Percentiles rank a stretch among this genome's conserved stretches.
phyloP scores from a whole-genome alignment of 805 yeast species.

The Kazachstania kunashirensis region DNA sequence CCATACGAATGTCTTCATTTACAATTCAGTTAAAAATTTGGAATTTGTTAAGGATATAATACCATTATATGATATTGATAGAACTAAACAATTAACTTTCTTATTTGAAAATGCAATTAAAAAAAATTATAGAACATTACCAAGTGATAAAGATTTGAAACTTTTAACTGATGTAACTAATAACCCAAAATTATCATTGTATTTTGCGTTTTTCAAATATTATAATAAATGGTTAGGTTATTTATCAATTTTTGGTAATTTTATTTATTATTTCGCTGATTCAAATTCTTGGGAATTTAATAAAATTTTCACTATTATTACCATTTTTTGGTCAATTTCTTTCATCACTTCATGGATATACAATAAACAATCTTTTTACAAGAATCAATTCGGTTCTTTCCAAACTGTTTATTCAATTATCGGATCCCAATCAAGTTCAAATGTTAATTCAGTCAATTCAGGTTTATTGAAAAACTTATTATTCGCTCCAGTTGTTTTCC shows the following conservation, averaged over 20 bases:
- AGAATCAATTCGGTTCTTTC: slow-evolving; percentile 17
- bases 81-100: slow-evolving; percentile 3
- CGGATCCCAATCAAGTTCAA: slow-evolving; percentile 19
- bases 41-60: slow-evolving; percentile 3
- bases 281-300: slow-evolving; percentile 31
- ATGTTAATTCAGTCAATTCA: neutral
- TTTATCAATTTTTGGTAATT: slow-evolving; percentile 49
- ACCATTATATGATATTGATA: slow-evolving; percentile 9
- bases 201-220: slow-evolving; percentile 58
- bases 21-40: neutral
- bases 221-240: slow-evolving; percentile 50
- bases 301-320: slow-evolving; percentile 45
- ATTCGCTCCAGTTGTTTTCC: slow-evolving; percentile 61
- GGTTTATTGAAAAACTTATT: slow-evolving; percentile 45
- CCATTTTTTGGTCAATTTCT: slow-evolving; percentile 53
- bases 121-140: slow-evolving; percentile 2
- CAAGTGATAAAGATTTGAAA: slow-evolving; percentile 29
- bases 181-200: slow-evolving; percentile 44
- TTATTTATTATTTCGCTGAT: slow-evolving; percentile 21
- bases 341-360: slow-evolving; percentile 55
- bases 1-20: neutral
- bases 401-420: too few relatives aligned
- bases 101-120: slow-evolving; percentile 2
- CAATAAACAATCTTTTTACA: slow-evolving; percentile 18
- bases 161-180: slow-evolving; percentile 18